Conservation (phyloP, 257 asterid genomes). For the Handroanthus guayacan region DNA sequence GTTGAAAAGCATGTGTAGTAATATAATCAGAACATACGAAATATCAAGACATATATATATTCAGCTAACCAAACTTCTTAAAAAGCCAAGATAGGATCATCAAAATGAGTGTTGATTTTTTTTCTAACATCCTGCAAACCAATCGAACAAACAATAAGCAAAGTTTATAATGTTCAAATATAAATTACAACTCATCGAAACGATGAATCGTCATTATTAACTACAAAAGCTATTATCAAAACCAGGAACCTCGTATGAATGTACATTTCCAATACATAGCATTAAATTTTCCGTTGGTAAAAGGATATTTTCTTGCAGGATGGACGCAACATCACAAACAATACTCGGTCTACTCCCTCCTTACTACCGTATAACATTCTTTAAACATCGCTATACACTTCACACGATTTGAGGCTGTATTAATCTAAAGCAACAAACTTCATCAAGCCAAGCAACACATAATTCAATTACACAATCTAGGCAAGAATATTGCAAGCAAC, state of each 20-base stretch:
- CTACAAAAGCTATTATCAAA: background rate
- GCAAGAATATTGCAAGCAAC: background rate
- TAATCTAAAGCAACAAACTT: background rate
- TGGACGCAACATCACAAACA: background rate
- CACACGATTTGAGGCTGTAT: background rate
- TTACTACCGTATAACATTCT: background rate
- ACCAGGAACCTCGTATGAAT: background rate
- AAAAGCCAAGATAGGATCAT: background rate
- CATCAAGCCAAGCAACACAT: background rate
- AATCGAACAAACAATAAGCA: constrained; percentile 7
- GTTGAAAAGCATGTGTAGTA: background rate
- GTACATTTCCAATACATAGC: background rate
- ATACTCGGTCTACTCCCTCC: background rate
- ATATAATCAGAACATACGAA: no score
- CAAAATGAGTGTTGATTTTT: no score
- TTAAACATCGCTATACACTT: background rate
- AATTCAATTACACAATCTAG: background rate
- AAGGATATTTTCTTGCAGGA: no score
- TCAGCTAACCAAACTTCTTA: background rate
- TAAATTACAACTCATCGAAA: background rate
- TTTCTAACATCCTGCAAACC: no score
- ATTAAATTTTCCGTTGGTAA: no score
- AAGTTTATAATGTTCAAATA: background rate
- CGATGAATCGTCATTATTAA: background rate
- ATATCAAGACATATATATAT: no score